phyloP scores from a whole-genome alignment of 257 asterid species.

The Petunia axillaris region DNA sequence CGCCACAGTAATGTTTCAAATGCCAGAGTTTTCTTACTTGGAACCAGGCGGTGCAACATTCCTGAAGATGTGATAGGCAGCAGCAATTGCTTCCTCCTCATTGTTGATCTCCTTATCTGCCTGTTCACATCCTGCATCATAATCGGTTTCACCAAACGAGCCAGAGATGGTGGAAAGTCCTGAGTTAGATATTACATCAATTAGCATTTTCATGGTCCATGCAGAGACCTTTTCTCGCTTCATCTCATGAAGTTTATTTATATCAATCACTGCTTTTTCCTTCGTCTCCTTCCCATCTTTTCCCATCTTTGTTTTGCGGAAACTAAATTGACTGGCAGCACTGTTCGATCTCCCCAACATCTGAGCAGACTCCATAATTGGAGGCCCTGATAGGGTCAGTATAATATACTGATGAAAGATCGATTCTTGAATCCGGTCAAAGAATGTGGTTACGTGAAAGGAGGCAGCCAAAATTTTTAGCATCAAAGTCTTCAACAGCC shows the following conservation, averaged over 20 bases:
- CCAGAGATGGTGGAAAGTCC: conserved; percentile 73
- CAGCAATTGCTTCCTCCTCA: conserved; percentile 86
- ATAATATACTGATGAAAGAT: conserved; percentile 73
- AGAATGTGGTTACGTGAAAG: conserved; percentile 78
- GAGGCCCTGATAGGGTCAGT: conserved; percentile 65
- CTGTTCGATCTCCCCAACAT: conserved; percentile 61
- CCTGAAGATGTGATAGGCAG: conserved; percentile 78
- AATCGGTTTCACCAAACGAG: conserved; percentile 53
- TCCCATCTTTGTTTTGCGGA: conserved; percentile 51
- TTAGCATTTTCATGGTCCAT: conserved; percentile 89
- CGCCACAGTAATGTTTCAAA: neutral
- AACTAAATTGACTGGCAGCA: conserved; percentile 52
- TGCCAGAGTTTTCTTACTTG: conserved; percentile 56
- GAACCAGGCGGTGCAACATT: conserved; percentile 73
- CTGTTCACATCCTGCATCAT: conserved; percentile 49
- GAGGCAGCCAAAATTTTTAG: conserved; percentile 80
- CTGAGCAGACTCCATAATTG: conserved; percentile 64
- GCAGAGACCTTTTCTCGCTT: conserved; percentile 85
- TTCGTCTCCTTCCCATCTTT: conserved; percentile 67
- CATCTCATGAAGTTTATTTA: conserved; percentile 72
- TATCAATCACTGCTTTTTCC: conserved; percentile 54
- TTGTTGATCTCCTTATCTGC: conserved; percentile 71
- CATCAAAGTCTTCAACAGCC: conserved; percentile 77
- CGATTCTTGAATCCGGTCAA: conserved; percentile 83
- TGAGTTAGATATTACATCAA: conserved; percentile 69